Percentiles rank a stretch among this genome's conserved stretches.
phyloP scores from a whole-genome alignment of 345 rosid genomes.

The Eucalyptus pauciflora region DNA sequence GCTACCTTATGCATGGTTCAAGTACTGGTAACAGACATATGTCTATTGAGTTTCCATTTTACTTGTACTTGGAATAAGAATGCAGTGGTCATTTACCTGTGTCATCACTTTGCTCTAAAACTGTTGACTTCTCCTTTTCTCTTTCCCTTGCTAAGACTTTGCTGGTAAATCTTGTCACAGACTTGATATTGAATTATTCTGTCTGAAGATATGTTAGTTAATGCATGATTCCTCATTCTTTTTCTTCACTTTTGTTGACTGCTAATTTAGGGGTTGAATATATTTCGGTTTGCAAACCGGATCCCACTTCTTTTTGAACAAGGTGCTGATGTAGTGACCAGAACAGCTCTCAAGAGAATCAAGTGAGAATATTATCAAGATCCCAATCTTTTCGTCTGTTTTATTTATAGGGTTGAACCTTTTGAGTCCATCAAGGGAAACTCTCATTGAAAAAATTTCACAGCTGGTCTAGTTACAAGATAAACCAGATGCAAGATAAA shows the following conservation, averaged over 20 bases:
- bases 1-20: neutral
- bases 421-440: neutral
- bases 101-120: neutral
- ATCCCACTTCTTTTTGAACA: slow-evolving; percentile 97
- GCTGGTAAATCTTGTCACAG: neutral
- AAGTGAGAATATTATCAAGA: slow-evolving; percentile 28
- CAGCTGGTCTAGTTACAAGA: slow-evolving; percentile 94
- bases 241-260: neutral
- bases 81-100: neutral
- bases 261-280: slow-evolving; percentile 61
- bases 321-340: slow-evolving; percentile 97
- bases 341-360: slow-evolving; percentile 89
- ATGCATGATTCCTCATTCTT: neutral
- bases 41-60: neutral
- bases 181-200: neutral
- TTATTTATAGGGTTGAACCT: neutral
- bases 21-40: neutral
- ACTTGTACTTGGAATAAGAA: neutral
- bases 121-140: neutral
- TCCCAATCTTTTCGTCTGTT: neutral
- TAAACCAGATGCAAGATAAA: slow-evolving; percentile 84
- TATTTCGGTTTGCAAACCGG: slow-evolving; percentile 91
- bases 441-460: neutral
- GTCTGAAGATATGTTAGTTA: neutral
- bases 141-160: neutral